Base-by-base conservation (phyloP, 768 basidiomycete genomes). In the Mycena alexandri region DNA sequence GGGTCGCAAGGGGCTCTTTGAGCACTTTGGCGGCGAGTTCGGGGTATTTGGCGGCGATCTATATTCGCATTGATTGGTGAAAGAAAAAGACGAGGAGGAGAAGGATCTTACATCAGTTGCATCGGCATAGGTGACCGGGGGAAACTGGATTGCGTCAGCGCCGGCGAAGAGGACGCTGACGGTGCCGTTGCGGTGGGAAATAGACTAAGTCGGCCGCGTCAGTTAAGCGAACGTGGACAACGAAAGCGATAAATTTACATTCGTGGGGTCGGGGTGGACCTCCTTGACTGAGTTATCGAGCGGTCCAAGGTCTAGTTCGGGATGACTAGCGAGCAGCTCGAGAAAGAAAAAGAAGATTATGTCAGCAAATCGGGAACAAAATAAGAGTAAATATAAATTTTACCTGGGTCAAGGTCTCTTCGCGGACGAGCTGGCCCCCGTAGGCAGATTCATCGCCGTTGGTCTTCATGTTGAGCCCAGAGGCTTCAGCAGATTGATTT, bases 51-150 rank as follows among this genome's bases (percentile, higher is more conserved):
- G 63, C 62, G 8, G 82, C 80, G 29, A 82, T 73, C 82, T 83
- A 62, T 3, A 11, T 10, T 38, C 5, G 38, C 10, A 9, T 38
- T 10, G 33, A 63, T 8, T 22, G 61, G 24, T 46, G 34, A 44
- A 19, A 54, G 29, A 36, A 58, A 6, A 63, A 34, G 5, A 44
- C 41, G 48, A 47, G n/a, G 53, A 56, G 5, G n/a, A 29, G n/a
- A 19, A 44, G 12, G 12, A 9, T n/a, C 76, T 69, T 72, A 81
- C 82, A 71, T 82, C 80, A 25, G 80, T 75, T 44, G 81, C 79
- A 70, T 82, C 81, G 6, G 81, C 81, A 62, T 81, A 82, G 16
- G 81, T 82, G 41, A 71, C 66, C 42, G 76, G 69, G 46, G 71
- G 61, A 17, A 68, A 53, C 64, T 74, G 73, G n/a, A 78, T 69